Evolutionary conservation across 2,329 filamentous ascomycete genomes (phyloP), one percentile per base, ranked within the genome.

Genomic region (Graphium sp.): DNA sequence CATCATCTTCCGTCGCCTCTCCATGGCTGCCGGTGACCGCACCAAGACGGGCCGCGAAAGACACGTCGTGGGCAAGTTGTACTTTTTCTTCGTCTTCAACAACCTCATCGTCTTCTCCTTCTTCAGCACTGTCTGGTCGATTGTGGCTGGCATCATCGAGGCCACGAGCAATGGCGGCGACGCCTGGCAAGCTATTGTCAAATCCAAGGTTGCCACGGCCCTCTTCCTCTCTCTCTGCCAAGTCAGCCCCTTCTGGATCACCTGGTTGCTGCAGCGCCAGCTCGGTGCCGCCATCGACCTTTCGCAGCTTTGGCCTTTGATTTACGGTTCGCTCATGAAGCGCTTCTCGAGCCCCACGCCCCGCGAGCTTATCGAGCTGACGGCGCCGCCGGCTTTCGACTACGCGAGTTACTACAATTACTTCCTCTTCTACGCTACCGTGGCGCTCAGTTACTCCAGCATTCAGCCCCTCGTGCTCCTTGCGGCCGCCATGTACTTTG

Each of bases 391-490:
- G 3, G 62, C 81, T 1, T 94, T 98, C 48, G 85, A 95, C 40
- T 95, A 94, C 45, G 83, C 89, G 33, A 83, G 73, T 41, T 95
- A 95, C 55, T 98, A 94, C 65, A 95, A 94, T 51, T 95, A 92
- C 50, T 94, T 94, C 52, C 61, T 95, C 18, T 98, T 82, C 55
- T 98, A 95, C 55, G 64, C 79, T 15, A 94, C 87, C 0, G 80
- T 95, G 18, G 78, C 83, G 0, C 60, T 98, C 11, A 83, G 75
- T 42, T 94, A 89, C 44, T 74, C 77, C 2, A 72, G 74, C 2
- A 62, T 95, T 29, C 89, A 95, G 50, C 89, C 89, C 1, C 62
- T 95, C 15, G 78, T 89, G 2, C 62, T 98, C 6, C 74, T 81
- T 0, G 79, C 91, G 22, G 83, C 81, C 1, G 84, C 85, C 2